A percentile compares a stretch with the other conserved stretches of the same genome.
These are phyloP conservation scores for Misopates orontium DNA, from an alignment of 257 asterid species.

Conservation along the genomic window DNA sequence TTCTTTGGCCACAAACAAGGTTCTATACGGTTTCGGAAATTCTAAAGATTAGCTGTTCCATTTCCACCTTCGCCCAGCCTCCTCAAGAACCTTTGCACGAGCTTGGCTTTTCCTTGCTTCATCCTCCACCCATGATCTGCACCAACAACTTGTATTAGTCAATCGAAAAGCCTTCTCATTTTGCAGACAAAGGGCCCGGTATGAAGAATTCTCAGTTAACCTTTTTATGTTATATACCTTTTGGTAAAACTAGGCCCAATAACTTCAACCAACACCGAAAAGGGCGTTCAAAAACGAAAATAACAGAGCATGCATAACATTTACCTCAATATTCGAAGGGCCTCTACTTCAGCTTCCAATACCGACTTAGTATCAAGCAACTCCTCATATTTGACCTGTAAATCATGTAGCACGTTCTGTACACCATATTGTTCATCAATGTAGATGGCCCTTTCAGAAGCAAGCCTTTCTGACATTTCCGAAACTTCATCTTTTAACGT, in stretches of 20 bases:
- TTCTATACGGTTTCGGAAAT: no score
- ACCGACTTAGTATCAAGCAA: constrained; percentile 67
- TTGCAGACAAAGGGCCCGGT: no score
- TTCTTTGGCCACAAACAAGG: no score
- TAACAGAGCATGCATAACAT: not conserved
- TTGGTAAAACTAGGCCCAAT: not conserved
- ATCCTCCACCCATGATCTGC: constrained; percentile 93
- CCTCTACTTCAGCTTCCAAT: constrained; percentile 85
- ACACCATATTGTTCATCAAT: constrained; percentile 42
- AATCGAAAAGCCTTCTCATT: not conserved
- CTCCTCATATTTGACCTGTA: constrained; percentile 52
- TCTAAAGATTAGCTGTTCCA: constrained; percentile 54
- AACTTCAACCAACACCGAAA: not conserved
- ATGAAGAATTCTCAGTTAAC: no score
- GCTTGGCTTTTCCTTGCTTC: constrained; percentile 83
- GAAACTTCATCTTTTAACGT: constrained; percentile 60
- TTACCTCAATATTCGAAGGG: constrained; percentile 78
- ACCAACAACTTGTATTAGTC: constrained; percentile 7
- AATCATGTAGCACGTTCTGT: constrained; percentile 32
- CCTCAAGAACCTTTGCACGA: constrained; percentile 75
- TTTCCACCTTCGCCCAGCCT: constrained; percentile 84
- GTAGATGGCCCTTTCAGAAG: constrained; percentile 41
- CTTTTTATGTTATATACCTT: not conserved
- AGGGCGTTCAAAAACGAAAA: not conserved
- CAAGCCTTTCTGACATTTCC: constrained; percentile 66